Conservation (phyloP, 805 yeast genomes). For the Candida verbasci region DNA sequence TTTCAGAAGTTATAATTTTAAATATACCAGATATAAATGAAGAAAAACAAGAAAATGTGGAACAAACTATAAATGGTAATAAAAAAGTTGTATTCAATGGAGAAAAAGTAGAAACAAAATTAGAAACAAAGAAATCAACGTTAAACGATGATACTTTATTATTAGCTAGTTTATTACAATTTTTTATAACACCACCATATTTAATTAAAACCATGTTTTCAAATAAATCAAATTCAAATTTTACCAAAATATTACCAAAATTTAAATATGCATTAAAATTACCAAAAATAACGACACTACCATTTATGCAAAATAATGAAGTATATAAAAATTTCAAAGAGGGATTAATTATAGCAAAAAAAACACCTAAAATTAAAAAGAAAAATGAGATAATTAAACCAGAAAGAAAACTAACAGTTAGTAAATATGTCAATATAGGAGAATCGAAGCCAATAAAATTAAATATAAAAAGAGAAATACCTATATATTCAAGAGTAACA, state of each 20-base stretch:
- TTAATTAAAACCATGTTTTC: conserved; percentile 60
- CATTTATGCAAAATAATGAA: conserved; percentile 57
- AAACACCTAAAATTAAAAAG: conserved; percentile 29
- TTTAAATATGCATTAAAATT: conserved; percentile 62
- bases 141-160: conserved; percentile 28
- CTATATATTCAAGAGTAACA: conserved; percentile 76
- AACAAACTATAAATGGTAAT: too few species aligned
- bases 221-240: conserved; percentile 20
- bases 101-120: conserved; percentile 9
- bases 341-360: conserved; percentile 53
- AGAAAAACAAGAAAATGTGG: too few species aligned
- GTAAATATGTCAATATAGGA: conserved; percentile 79
- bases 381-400: conserved; percentile 31
- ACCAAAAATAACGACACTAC: conserved; percentile 70
- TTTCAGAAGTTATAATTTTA: conserved; percentile 69
- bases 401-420: conserved; percentile 43
- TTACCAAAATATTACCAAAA: conserved; percentile 30
- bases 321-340: conserved; percentile 46
- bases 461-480: conserved; percentile 52
- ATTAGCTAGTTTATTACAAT: conserved; percentile 70
- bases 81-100: conserved; percentile 3
- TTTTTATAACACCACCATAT: conserved; percentile 81
- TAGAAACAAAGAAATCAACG: too few species aligned
- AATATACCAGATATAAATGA: conserved; percentile 37
- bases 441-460: conserved; percentile 55